A percentile compares a stretch with the other conserved stretches of the same genome.
Conservation (phyloP, 2,329 filamentous ascomycete species). For the Aureobasidium sp. region DNA sequence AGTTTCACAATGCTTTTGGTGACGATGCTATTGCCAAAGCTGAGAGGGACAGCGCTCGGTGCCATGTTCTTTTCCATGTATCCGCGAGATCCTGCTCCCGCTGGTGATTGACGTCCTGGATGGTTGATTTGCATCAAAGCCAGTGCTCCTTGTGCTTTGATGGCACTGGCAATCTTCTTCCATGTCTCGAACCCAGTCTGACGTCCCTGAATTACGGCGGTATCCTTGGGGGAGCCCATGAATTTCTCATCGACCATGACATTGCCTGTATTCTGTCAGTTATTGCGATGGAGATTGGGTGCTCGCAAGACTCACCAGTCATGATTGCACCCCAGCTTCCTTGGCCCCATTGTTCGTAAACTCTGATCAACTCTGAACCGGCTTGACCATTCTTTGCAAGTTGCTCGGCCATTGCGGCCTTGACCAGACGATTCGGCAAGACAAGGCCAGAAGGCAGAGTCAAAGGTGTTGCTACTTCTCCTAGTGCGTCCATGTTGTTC, state of each 20-base stretch:
- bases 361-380: background rate
- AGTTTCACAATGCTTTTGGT: background rate
- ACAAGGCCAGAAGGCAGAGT: constrained; percentile 26
- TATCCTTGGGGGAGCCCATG: constrained; percentile 21
- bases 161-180: constrained; percentile 20
- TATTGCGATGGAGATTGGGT: constrained; percentile 21
- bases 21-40: constrained; percentile 30
- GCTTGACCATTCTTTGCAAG: constrained; percentile 23
- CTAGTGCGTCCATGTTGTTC: background rate
- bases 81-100: constrained; percentile 33
- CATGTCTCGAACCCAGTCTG: constrained; percentile 23
- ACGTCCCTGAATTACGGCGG: constrained; percentile 36
- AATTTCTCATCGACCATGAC: constrained; percentile 26
- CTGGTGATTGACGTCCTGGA: constrained; percentile 41
- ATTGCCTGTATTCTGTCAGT: constrained; percentile 31
- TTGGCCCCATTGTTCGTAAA: constrained; percentile 31
- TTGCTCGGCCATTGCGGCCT: constrained; percentile 28
- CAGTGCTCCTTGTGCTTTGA: constrained; percentile 25
- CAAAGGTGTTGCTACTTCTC: background rate
- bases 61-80: constrained; percentile 37
- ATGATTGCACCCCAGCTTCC: constrained; percentile 49
- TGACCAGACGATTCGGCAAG: constrained; percentile 27
- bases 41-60: constrained; percentile 39
- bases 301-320: constrained; percentile 31
- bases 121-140: constrained; percentile 44